Conservation (phyloP, 2,329 filamentous ascomycete species). For the Pseudogymnoascus sp. region DNA sequence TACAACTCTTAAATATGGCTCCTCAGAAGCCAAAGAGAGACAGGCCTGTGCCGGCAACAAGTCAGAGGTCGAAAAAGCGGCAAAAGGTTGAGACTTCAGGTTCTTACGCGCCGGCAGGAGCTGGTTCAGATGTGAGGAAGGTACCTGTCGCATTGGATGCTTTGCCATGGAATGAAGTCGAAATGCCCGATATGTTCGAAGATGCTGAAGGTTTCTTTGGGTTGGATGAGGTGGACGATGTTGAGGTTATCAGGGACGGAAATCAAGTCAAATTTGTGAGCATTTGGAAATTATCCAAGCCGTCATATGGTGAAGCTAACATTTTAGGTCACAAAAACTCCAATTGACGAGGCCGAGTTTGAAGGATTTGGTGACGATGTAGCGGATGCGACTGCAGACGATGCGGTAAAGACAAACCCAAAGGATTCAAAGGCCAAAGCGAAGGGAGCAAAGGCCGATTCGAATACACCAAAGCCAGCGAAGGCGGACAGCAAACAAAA, state of each 20-base stretch:
- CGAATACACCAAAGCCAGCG: conserved; percentile 5
- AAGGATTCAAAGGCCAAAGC: conserved; percentile 21
- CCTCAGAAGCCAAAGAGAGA: conserved; percentile 25
- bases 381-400: background rate
- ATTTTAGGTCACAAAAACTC: conserved; percentile 19
- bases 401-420: conserved; percentile 11
- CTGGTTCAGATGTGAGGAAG: conserved; percentile 23
- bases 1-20: conserved; percentile 20
- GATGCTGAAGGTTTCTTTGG: conserved; percentile 93
- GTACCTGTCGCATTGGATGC: conserved; percentile 38
- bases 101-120: conserved; percentile 14
- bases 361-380: conserved; percentile 53
- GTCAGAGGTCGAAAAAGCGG: conserved; percentile 26
- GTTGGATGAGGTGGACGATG: conserved; percentile 82
- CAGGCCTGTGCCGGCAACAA: conserved; percentile 19
- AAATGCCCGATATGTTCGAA: conserved; percentile 68
- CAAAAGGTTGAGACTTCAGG: conserved; percentile 25
- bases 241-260: conserved; percentile 69
- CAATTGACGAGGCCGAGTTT: conserved; percentile 48
- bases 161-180: conserved; percentile 48
- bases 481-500: conserved; percentile 26
- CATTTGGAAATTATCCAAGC: conserved; percentile 11
- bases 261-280: conserved; percentile 48
- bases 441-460: conserved; percentile 20
- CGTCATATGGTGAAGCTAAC: conserved; percentile 15